These are phyloP conservation scores for Yarrowia phangngaensis DNA, from an alignment of 805 yeast species.

Conservation along the genomic window DNA sequence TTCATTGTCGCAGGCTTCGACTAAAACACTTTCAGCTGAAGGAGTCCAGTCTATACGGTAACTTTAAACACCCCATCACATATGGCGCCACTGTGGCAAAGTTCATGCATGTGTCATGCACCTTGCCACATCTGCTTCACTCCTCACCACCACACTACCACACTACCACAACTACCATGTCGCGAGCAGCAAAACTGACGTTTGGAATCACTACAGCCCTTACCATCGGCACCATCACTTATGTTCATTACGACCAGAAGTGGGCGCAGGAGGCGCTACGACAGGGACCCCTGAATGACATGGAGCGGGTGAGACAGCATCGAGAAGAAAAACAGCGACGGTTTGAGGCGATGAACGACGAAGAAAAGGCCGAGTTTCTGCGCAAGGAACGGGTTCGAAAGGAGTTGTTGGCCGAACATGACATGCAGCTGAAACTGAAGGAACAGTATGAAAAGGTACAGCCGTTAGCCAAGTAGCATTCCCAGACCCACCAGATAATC, in stretches of 20 bases:
- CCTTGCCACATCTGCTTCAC: constrained; percentile 23
- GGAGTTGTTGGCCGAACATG: constrained; percentile 24
- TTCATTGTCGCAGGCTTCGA: no score
- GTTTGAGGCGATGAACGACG: constrained; percentile 17
- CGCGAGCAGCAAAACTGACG: constrained; percentile 25
- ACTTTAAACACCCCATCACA: no score
- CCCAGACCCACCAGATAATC: no score
- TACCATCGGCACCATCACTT: constrained; percentile 7
- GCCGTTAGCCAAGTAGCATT: constrained; percentile 15
- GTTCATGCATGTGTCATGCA: constrained; percentile 1
- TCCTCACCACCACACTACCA: neutral
- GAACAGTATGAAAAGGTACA: constrained; percentile 25
- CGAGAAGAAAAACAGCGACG: constrained; percentile 2
- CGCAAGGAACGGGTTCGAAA: constrained; percentile 21
- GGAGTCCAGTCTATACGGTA: no score
- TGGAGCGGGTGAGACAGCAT: constrained; percentile 8
- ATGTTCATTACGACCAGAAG: constrained; percentile 25
- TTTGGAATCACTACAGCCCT: constrained; percentile 22
- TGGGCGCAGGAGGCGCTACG: constrained; percentile 22
- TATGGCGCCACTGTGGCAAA: constrained; percentile 25
- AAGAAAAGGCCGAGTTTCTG: constrained; percentile 21
- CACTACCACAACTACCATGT: neutral
- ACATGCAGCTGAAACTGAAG: constrained; percentile 18
- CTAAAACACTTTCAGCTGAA: no score
- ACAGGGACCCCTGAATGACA: constrained; percentile 22